A percentile compares a stretch with the other conserved stretches of the same genome.
phyloP scores from a whole-genome alignment of 169 alveolate genomes.

The Plasmodium vinckei region DNA sequence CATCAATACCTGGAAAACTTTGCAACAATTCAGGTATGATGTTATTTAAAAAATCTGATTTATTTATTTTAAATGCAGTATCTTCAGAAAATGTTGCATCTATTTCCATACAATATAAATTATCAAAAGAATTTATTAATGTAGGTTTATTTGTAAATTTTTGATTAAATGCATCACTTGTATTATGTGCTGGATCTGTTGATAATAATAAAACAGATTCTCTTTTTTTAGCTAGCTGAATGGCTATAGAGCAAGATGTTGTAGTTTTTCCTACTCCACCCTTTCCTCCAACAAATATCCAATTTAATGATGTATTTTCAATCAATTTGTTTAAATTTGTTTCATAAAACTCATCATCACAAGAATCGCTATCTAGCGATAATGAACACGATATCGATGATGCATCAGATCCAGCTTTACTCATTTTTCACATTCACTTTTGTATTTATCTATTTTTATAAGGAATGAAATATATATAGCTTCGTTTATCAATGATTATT shows the following conservation, averaged over 20 bases:
- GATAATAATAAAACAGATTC: slow-evolving; percentile 96
- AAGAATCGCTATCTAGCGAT: slow-evolving; percentile 30
- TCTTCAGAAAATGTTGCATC: slow-evolving; percentile 89
- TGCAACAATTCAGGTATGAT: slow-evolving; percentile 93
- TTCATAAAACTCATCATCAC: slow-evolving; percentile 36
- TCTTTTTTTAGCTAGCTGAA: slow-evolving; percentile 93
- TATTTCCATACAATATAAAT: slow-evolving; percentile 96
- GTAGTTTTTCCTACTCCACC: slow-evolving; percentile 99
- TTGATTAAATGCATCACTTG: slow-evolving; percentile 98
- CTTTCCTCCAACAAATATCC: slow-evolving; percentile 99
- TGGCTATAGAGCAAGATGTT: slow-evolving; percentile 96
- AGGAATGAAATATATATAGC: too few relatives aligned
- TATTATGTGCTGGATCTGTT: slow-evolving; percentile 99
- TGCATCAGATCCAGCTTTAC: slow-evolving; percentile 14
- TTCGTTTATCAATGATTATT: too few relatives aligned
- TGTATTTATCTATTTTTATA: not conserved
- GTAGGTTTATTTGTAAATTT: slow-evolving; percentile 95
- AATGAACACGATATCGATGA: slow-evolving; percentile 33
- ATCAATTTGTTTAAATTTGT: slow-evolving; percentile 42
- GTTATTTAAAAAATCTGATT: slow-evolving; percentile 79
- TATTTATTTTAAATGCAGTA: slow-evolving; percentile 85
- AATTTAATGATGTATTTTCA: slow-evolving; percentile 89
- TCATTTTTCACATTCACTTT: slow-evolving; percentile 6
- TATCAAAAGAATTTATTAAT: slow-evolving; percentile 93
- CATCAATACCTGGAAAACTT: slow-evolving; percentile 99